A percentile compares a stretch with the other conserved stretches of the same genome.
Conservation (phyloP, 169 alveolate genomes). For the Cryptosporidium baileyi region DNA sequence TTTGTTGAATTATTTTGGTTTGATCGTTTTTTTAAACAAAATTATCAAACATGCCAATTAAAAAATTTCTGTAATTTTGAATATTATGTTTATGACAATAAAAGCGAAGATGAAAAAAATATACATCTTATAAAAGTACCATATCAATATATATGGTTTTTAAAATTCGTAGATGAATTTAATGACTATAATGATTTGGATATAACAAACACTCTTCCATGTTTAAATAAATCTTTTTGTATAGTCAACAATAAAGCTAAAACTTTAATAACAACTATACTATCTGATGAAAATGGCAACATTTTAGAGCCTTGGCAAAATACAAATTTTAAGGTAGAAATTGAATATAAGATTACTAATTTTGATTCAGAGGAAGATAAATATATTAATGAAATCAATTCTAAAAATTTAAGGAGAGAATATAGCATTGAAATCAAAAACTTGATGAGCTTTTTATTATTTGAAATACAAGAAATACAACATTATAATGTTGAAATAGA, state of each 20-base stretch:
- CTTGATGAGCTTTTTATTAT: not conserved
- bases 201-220: not conserved
- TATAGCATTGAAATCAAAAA: not conserved
- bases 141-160: not conserved
- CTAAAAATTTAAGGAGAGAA: not conserved
- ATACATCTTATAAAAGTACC: conserved; percentile 8
- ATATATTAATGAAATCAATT: not conserved
- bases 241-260: not conserved
- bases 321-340: not conserved
- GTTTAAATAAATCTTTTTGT: not conserved
- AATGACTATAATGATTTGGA: not conserved
- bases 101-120: not conserved
- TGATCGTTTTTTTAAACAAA: not conserved
- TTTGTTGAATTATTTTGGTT: conserved; percentile 10
- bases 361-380: not conserved
- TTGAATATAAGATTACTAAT: not conserved
- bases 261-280: not conserved
- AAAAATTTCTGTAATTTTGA: not conserved
- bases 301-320: conserved; percentile 62
- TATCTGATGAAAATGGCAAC: not conserved
- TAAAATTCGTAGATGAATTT: not conserved
- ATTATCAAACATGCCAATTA: too few species aligned
- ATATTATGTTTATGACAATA: not conserved
- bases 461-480: not conserved
- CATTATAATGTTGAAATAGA: not conserved